Conservation (phyloP, 148 eudicot genomes). For the Vaccinium myrtillus region DNA sequence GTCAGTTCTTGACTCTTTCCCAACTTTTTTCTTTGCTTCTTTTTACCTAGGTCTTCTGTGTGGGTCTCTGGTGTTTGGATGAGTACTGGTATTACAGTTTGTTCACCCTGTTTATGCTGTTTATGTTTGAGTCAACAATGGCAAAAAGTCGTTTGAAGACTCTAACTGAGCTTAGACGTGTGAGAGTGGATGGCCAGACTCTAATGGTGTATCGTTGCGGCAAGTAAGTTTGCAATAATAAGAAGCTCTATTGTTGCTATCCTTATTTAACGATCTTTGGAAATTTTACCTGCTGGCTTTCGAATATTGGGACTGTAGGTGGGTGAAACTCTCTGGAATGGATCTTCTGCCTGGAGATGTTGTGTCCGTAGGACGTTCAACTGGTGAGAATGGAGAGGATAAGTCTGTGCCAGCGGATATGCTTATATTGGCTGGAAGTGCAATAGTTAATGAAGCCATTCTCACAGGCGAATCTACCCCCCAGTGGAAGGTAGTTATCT, state of each 20-base stretch:
- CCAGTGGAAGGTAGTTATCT: slow-evolving; percentile 86
- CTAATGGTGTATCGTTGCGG: slow-evolving; percentile 94
- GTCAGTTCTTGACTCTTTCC: slow-evolving; percentile 4
- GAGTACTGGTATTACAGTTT: slow-evolving; percentile 97
- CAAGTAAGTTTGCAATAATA: slow-evolving; percentile 56
- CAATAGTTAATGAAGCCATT: slow-evolving; percentile 97
- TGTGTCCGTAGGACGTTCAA: slow-evolving; percentile 88
- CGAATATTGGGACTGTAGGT: slow-evolving; percentile 46
- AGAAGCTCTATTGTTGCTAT: background rate
- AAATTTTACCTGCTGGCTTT: slow-evolving; percentile 16
- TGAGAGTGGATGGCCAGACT: slow-evolving; percentile 84
- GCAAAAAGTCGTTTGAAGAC: slow-evolving; percentile 95
- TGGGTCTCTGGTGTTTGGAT: slow-evolving; percentile 98
- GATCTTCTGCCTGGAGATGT: slow-evolving; percentile 98
- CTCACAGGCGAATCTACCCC: slow-evolving; percentile 98
- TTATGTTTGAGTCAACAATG: slow-evolving; percentile 99
- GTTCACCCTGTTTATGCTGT: slow-evolving; percentile 91
- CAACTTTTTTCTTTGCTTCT: background rate
- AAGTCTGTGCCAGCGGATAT: slow-evolving; percentile 95
- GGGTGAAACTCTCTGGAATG: slow-evolving; percentile 85
- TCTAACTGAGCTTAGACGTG: slow-evolving; percentile 95
- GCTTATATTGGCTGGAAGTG: slow-evolving; percentile 92
- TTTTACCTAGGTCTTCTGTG: slow-evolving; percentile 79
- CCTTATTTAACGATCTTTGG: background rate
- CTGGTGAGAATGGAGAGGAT: slow-evolving; percentile 85